These are phyloP conservation scores for Acer saccharum DNA, from an alignment of 345 rosid species.

Conservation along the genomic window DNA sequence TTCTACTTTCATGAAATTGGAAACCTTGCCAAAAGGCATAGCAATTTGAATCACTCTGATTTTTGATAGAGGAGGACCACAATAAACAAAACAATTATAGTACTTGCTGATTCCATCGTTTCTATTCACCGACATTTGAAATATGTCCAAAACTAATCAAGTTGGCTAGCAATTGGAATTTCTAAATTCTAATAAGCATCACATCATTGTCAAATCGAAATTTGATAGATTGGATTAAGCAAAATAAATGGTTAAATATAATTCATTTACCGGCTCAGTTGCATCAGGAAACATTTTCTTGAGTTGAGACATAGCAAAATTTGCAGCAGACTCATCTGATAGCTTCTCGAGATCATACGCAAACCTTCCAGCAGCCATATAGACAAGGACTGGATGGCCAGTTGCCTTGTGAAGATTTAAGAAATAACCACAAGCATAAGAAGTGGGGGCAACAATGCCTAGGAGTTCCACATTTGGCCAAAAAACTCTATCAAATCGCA, in stretches of 20 bases:
- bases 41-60: not conserved
- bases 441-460: constrained; percentile 72
- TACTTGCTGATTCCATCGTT: not conserved
- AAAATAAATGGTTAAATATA: not conserved
- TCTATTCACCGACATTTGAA: not conserved
- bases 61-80: not conserved
- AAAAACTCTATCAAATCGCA: constrained; percentile 62
- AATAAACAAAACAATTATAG: too few relatives aligned
- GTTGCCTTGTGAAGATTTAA: constrained; percentile 89
- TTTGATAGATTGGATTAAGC: not conserved
- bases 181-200: not conserved
- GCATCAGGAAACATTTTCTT: constrained; percentile 90
- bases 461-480: constrained; percentile 87
- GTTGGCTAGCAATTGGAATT: not conserved
- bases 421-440: constrained; percentile 83
- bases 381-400: constrained; percentile 81
- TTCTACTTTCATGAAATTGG: too few relatives aligned
- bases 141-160: not conserved
- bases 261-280: constrained; percentile 61
- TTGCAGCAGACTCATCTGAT: constrained; percentile 60
- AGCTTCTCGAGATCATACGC: constrained; percentile 74
- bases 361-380: constrained; percentile 84
- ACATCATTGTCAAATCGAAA: not conserved
- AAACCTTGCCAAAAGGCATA: too few relatives aligned
- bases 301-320: constrained; percentile 68